Conservation (phyloP, 2,329 filamentous ascomycete genomes). For the Stemphylium beticola region DNA sequence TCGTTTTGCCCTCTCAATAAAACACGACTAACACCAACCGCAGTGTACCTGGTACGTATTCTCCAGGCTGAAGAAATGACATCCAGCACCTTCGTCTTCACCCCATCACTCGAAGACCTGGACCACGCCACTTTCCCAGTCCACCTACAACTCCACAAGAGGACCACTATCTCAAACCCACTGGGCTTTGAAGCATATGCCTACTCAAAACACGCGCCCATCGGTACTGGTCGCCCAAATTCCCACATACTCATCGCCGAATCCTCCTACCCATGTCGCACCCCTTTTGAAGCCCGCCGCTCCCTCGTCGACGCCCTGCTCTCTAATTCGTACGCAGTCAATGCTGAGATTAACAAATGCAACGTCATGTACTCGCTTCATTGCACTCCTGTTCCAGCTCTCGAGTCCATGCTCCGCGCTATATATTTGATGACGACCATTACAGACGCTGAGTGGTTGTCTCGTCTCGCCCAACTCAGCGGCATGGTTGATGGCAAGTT, state of each 20-base stretch:
- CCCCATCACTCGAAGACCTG: slow-evolving; percentile 21
- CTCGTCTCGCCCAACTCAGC: slow-evolving; percentile 14
- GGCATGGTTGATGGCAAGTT: not conserved
- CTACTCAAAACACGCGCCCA: slow-evolving; percentile 17
- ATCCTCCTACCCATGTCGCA: slow-evolving; percentile 7
- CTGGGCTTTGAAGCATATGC: not conserved
- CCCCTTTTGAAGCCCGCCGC: slow-evolving; percentile 4
- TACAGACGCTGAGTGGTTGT: slow-evolving; percentile 16
- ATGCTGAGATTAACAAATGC: slow-evolving; percentile 14
- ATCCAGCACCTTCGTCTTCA: slow-evolving; percentile 16
- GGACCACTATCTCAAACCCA: not conserved
- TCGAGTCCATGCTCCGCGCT: slow-evolving; percentile 19
- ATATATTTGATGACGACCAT: slow-evolving; percentile 24
- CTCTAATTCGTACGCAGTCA: not conserved
- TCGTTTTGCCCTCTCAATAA: not conserved
- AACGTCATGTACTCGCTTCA: slow-evolving; percentile 18
- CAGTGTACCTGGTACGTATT: slow-evolving; percentile 27
- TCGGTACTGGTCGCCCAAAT: slow-evolving; percentile 25
- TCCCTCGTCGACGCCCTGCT: slow-evolving; percentile 21
- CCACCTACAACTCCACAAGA: slow-evolving; percentile 18
- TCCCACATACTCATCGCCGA: slow-evolving; percentile 14
- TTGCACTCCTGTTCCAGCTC: not conserved
- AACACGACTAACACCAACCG: not conserved
- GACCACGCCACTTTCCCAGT: slow-evolving; percentile 4
- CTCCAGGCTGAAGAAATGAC: slow-evolving; percentile 19